Percentiles rank a stretch among this genome's conserved stretches.
Evolutionary conservation across 345 rosid genomes (phyloP).

Genomic region (Populus nigra): DNA sequence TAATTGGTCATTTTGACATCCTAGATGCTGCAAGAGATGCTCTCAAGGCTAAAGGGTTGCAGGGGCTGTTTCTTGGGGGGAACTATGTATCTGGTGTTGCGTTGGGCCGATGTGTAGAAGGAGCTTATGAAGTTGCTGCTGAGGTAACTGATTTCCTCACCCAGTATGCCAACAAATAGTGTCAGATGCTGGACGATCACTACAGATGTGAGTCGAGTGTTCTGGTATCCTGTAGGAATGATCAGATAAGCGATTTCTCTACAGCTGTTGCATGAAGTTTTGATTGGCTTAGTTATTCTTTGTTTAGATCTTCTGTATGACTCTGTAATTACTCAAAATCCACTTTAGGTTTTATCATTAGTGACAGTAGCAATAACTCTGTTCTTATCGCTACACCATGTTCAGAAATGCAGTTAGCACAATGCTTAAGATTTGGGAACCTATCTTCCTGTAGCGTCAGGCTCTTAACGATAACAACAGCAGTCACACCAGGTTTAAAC

Average conservation of each 20-base stretch:
- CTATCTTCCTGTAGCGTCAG: neutral
- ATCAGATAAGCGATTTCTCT: neutral
- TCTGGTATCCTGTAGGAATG: neutral
- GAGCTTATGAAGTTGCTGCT: conserved; percentile 72
- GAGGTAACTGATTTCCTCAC: conserved; percentile 67
- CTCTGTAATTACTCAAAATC: neutral
- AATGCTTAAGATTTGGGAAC: neutral
- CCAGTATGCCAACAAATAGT: conserved; percentile 49
- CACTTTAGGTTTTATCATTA: neutral
- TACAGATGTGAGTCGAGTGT: neutral
- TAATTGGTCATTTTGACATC: conserved; percentile 75
- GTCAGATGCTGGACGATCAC: neutral
- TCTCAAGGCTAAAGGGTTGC: conserved; percentile 47
- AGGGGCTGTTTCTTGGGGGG: conserved; percentile 76
- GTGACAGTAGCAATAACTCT: neutral
- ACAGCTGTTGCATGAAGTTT: conserved; percentile 8
- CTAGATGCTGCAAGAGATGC: conserved; percentile 62
- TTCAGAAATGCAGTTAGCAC: neutral
- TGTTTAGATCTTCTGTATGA: neutral
- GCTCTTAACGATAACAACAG: neutral
- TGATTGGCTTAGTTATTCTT: conserved; percentile 8
- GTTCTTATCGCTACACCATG: conserved; percentile 1
- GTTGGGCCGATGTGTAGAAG: conserved; percentile 81
- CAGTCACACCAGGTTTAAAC: neutral
- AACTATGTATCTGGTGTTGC: conserved; percentile 87